Evolutionary conservation across 495 filamentous ascomycete genomes (phyloP).

Genomic region (Oidiodendron maius): DNA sequence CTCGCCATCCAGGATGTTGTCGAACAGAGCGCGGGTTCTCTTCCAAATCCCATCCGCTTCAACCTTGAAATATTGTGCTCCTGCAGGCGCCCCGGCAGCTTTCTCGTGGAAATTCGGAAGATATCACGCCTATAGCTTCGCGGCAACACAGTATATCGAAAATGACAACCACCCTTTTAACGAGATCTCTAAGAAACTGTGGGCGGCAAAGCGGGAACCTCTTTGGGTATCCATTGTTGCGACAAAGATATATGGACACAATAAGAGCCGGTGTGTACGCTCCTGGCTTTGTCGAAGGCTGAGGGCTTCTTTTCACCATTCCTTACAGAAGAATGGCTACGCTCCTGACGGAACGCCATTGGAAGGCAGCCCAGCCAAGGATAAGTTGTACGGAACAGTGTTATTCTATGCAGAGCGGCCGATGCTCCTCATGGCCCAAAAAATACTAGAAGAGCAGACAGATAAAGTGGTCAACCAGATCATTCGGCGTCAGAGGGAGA

Average conservation of each 20-base stretch:
- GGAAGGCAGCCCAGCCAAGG: neutral
- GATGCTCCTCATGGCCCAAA: neutral
- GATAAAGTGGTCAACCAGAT: slow-evolving; percentile 10
- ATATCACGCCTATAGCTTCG: slow-evolving; percentile 4
- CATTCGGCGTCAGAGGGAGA: neutral
- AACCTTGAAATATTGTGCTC: neutral
- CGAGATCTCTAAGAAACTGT: neutral
- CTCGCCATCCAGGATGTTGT: no score
- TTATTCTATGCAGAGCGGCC: neutral
- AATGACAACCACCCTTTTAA: neutral
- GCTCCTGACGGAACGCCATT: slow-evolving; percentile 41
- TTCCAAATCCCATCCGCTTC: neutral
- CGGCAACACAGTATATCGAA: neutral
- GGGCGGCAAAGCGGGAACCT: slow-evolving; percentile 19
- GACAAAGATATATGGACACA: slow-evolving; percentile 17
- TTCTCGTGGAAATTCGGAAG: slow-evolving; percentile 5
- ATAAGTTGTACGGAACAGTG: slow-evolving; percentile 9
- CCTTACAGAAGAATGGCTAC: slow-evolving; percentile 49
- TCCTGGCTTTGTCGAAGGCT: slow-evolving; percentile 43
- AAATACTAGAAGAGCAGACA: slow-evolving; percentile 11
- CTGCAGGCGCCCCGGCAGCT: neutral
- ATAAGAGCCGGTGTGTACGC: slow-evolving; percentile 43
- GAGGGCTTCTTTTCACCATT: slow-evolving; percentile 45
- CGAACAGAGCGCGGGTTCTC: no score
- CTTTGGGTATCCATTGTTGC: slow-evolving; percentile 45